A percentile compares a stretch with the other conserved stretches of the same genome.
phyloP scores from a whole-genome alignment of 371 early-diverging fungal species.

The Enteropsectra breve region DNA sequence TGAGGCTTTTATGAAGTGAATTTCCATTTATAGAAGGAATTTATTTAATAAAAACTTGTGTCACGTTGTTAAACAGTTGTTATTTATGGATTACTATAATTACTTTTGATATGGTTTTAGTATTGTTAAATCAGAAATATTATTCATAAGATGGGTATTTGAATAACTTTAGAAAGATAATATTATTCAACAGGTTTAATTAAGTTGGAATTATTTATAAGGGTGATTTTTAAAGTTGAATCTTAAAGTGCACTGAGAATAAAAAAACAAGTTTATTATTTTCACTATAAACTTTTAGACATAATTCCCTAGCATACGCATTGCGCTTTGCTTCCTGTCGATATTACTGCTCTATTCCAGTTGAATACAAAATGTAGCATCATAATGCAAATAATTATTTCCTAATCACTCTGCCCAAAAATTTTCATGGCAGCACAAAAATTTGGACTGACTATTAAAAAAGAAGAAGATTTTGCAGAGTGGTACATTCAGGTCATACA shows the following conservation, averaged over 20 bases:
- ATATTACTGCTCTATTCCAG: background rate
- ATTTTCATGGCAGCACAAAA: constrained; percentile 60
- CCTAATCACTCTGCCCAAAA: too few species aligned
- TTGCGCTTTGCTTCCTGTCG: background rate
- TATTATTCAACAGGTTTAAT: background rate
- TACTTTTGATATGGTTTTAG: too few species aligned
- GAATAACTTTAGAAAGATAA: background rate
- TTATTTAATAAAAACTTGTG: too few species aligned
- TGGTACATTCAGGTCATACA: constrained; percentile 66
- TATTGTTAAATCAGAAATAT: too few species aligned
- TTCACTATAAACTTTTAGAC: background rate
- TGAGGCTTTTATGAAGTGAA: too few species aligned
- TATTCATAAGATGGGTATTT: background rate
- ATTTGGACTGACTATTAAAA: constrained; percentile 80
- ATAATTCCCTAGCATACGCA: background rate
- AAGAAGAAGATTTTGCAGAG: constrained; percentile 66
- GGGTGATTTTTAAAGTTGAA: background rate
- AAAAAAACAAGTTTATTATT: background rate
- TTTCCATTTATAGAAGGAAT: too few species aligned
- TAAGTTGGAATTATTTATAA: background rate
- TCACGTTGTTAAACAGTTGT: too few species aligned
- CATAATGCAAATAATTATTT: constrained; percentile 1
- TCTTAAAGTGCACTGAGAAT: background rate
- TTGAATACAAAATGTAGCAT: background rate
- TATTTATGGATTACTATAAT: too few species aligned